Evolutionary conservation across 345 rosid species (phyloP), one percentile per base, ranked within the genome.

Genomic region (Gossypium thurberi): DNA sequence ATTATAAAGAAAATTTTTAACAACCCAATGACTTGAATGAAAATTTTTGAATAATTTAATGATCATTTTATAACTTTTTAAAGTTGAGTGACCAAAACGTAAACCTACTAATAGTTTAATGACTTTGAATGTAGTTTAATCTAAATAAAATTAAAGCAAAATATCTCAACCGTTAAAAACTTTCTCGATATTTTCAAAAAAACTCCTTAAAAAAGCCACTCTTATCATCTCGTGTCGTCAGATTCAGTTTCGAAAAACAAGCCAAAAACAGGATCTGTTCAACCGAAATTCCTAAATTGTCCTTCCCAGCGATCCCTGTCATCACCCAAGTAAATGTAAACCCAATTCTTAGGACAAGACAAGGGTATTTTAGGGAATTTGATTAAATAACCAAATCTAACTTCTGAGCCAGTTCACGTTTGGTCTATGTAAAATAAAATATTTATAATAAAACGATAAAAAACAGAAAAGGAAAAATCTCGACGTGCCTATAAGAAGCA

Each of bases 201-300:
- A 50, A 14, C 14, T 13, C 51, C 71, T 3, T 59, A 72, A 77
- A 79, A 28, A 77, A 67, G 78, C 77, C 75, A 65, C 65, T 60
- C 85, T 33, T 33, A 75, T 73, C 73, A 71, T 78, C 82, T 83
- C 63, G 62, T 50, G 79, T 76, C 78, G 85, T 75, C 85, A 80
- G 85, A 81, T 82, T 85, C 85, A 76, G 79, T 74, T 83, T 82
- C 84, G 84, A 82, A 76, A 83, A 81, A 76, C 75, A 63, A 69
- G 76, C 84, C 84, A 28, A 33, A 33, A 33, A 62, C 83, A 78
- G 88, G 71, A 48, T 61, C 66, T 74, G 85, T 74, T 74, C 37
- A 26, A 0, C 0, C 1, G 0, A 5, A 53, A 60, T 76, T 71
- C 81, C 85, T 1, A 21, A 0, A 79, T 53, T 20, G 69, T 82